These are phyloP conservation scores for Patellaria atrata DNA, from an alignment of 495 filamentous ascomycete genomes.

Conservation along the genomic window DNA sequence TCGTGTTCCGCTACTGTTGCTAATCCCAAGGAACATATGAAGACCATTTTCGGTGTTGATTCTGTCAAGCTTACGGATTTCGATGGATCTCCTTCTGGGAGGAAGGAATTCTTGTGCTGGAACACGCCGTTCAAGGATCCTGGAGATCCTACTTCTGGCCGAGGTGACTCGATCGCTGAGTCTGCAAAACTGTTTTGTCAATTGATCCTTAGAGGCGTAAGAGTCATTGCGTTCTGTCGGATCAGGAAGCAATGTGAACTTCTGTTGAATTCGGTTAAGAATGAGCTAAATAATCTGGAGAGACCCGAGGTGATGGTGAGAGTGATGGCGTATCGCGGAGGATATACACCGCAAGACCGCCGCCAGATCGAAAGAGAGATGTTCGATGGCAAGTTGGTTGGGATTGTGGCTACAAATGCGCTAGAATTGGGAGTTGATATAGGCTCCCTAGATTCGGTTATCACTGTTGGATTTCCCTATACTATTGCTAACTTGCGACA, in stretches of 20 bases:
- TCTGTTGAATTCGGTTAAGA: slow-evolving; percentile 64
- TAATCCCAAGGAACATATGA: slow-evolving; percentile 87
- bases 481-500: slow-evolving; percentile 88
- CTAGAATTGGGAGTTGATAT: slow-evolving; percentile 94
- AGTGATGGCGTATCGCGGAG: slow-evolving; percentile 92
- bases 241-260: slow-evolving; percentile 80
- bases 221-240: slow-evolving; percentile 88
- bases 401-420: slow-evolving; percentile 86
- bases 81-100: slow-evolving; percentile 83
- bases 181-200: slow-evolving; percentile 82
- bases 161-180: slow-evolving; percentile 70
- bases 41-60: slow-evolving; percentile 80
- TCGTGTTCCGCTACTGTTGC: slow-evolving; percentile 96
- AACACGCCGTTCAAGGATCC: slow-evolving; percentile 94
- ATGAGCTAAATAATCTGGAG: slow-evolving; percentile 57
- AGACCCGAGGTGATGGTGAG: slow-evolving; percentile 57
- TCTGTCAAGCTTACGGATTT: slow-evolving; percentile 67
- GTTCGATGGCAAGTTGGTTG: slow-evolving; percentile 89
- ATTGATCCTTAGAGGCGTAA: slow-evolving; percentile 71
- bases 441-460: slow-evolving; percentile 82
- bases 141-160: slow-evolving; percentile 68
- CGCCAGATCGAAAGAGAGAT: slow-evolving; percentile 86
- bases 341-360: slow-evolving; percentile 89
- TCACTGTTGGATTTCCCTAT: slow-evolving; percentile 90
- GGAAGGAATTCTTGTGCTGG: slow-evolving; percentile 96